A percentile compares a stretch with the other conserved stretches of the same genome.
phyloP scores from a whole-genome alignment of 2,329 filamentous ascomycete genomes.

The Penicillium sp. region DNA sequence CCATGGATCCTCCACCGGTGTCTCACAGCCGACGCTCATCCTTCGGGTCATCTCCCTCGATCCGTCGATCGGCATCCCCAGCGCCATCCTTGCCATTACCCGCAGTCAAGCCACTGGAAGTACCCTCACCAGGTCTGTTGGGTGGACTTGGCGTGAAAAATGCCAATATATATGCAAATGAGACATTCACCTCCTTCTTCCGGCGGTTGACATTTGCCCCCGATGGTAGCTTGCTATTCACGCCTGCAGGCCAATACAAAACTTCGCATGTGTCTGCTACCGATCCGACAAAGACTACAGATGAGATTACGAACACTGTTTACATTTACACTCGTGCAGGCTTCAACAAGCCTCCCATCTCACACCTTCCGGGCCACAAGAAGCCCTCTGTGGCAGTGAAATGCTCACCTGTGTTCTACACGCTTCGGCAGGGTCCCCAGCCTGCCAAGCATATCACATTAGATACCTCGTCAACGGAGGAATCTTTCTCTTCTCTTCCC shows the following conservation, averaged over 20 bases:
- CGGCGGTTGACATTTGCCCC: conserved; percentile 85
- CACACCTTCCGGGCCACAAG: conserved; percentile 91
- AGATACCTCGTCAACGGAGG: conserved; percentile 80
- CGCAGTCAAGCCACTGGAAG: conserved; percentile 86
- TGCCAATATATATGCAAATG: conserved; percentile 85
- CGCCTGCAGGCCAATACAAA: conserved; percentile 91
- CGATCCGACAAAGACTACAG: conserved; percentile 61
- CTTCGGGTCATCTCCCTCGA: conserved; percentile 69
- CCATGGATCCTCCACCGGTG: conserved; percentile 92
- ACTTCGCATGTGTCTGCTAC: conserved; percentile 60
- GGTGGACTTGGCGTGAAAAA: conserved; percentile 64
- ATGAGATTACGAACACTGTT: conserved; percentile 90
- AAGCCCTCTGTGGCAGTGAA: conserved; percentile 94
- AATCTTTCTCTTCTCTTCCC: conserved; percentile 71
- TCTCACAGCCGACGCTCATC: conserved; percentile 92
- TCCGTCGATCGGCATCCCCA: conserved; percentile 79
- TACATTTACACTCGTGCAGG: conserved; percentile 96
- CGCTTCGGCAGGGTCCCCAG: conserved; percentile 58
- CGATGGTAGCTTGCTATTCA: conserved; percentile 86
- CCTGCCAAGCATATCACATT: conserved; percentile 83
- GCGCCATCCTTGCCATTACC: conserved; percentile 88
- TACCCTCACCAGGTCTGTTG: conserved; percentile 67
- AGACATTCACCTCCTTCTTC: conserved; percentile 95
- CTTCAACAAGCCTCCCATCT: conserved; percentile 91
- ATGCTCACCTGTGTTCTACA: conserved; percentile 86